Percentiles rank a stretch among this genome's conserved stretches.
These are phyloP conservation scores for Mucor circinelloides DNA, from an alignment of 371 early-diverging fungal genomes.

Conservation along the genomic window DNA sequence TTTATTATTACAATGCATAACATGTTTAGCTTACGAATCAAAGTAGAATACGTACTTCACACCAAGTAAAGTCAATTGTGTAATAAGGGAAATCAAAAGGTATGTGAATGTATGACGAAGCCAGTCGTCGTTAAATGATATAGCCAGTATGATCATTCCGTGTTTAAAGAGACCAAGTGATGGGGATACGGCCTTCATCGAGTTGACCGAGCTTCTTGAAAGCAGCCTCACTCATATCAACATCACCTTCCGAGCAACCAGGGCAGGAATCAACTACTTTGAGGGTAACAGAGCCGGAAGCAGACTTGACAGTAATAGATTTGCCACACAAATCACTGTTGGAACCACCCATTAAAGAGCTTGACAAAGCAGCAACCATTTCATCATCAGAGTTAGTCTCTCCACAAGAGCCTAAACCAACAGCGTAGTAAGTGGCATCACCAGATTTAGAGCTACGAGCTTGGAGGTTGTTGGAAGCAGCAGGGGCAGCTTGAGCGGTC, in stretches of 20 bases:
- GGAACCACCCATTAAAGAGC: not conserved
- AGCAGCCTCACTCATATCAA: slow-evolving; percentile 47
- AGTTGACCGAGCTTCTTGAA: slow-evolving; percentile 45
- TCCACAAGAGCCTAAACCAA: slow-evolving; percentile 54
- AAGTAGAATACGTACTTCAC: not conserved
- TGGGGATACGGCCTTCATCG: slow-evolving; percentile 38
- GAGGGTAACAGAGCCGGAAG: slow-evolving; percentile 42
- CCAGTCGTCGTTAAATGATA: not conserved
- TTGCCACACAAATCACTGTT: slow-evolving; percentile 45
- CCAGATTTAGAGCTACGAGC: slow-evolving; percentile 26
- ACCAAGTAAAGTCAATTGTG: not conserved
- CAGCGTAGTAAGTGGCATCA: slow-evolving; percentile 42
- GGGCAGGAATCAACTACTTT: slow-evolving; percentile 59
- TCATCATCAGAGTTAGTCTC: slow-evolving; percentile 16
- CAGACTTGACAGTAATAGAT: slow-evolving; percentile 31
- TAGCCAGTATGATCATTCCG: not conserved
- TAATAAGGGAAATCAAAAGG: not conserved
- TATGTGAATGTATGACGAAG: not conserved
- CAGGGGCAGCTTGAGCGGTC: slow-evolving; percentile 15
- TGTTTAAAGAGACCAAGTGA: slow-evolving; percentile 40
- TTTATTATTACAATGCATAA: not conserved
- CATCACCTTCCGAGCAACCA: slow-evolving; percentile 35
- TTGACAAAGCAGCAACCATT: slow-evolving; percentile 42
- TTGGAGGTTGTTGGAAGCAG: slow-evolving; percentile 1
- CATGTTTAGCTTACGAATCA: not conserved